Conservation (phyloP, 768 basidiomycete species). For the Cystofilobasidium bisporidii region DNA sequence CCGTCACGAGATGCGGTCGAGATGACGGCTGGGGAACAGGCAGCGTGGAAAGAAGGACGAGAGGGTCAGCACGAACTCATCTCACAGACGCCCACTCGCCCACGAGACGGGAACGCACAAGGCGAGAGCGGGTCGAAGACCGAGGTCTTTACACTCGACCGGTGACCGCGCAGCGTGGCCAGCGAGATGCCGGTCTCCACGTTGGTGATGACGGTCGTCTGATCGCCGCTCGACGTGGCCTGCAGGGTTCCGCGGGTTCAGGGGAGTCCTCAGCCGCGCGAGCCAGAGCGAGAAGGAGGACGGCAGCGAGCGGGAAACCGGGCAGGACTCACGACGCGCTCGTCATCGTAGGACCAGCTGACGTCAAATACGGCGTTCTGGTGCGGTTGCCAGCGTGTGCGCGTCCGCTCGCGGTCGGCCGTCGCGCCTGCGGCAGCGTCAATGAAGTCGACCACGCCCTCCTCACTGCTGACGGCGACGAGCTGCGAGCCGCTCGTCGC, state of each 20-base stretch:
- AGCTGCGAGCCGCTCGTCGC: conserved; percentile 29
- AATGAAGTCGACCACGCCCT: conserved; percentile 34
- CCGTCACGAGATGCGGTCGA: conserved; percentile 37
- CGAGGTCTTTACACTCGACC: conserved; percentile 34
- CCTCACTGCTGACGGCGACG: conserved; percentile 32
- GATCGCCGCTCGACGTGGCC: conserved; percentile 37
- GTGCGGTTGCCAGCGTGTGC: conserved; percentile 31
- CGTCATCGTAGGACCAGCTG: conserved; percentile 34
- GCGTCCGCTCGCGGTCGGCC: conserved; percentile 26
- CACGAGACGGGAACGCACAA: neutral
- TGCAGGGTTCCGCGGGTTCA: neutral
- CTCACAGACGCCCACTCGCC: too few species aligned
- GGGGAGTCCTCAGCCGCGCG: neutral
- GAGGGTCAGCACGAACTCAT: too few species aligned
- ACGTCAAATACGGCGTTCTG: conserved; percentile 38
- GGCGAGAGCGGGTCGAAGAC: conserved; percentile 32
- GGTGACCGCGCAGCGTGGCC: conserved; percentile 32
- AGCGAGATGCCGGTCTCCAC: conserved; percentile 28
- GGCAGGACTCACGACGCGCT: conserved; percentile 28
- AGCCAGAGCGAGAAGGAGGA: too few species aligned
- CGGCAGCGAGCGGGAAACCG: too few species aligned
- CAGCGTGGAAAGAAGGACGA: too few species aligned
- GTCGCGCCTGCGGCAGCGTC: conserved; percentile 26
- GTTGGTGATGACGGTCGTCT: conserved; percentile 32
- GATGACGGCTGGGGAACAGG: conserved; percentile 30